Percentiles rank a stretch among this genome's conserved stretches.
Conservation (phyloP, 352 stramenopile genomes). For the Blastocystis sp. region DNA sequence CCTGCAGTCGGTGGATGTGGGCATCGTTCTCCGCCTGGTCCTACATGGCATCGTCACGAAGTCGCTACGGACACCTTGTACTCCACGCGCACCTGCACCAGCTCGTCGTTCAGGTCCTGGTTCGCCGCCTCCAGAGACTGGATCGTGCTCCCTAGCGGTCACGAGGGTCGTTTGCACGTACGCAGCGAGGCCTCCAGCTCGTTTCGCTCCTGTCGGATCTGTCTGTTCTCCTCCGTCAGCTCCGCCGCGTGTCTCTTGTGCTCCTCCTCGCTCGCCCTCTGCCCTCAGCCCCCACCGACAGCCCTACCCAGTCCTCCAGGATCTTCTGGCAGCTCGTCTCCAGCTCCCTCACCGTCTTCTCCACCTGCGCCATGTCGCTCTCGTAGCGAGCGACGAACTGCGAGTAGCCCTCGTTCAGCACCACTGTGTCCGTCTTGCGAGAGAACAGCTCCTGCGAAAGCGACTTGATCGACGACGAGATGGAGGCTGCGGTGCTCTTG, state of each 20-base stretch:
- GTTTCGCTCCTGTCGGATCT: conserved; percentile 1
- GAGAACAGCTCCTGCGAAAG: not conserved
- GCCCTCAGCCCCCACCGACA: not conserved
- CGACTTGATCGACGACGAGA: not conserved
- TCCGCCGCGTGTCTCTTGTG: not conserved
- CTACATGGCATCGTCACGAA: not conserved
- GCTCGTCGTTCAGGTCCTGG: not conserved
- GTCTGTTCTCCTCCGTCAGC: not conserved
- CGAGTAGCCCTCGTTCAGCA: not conserved
- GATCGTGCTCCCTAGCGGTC: not conserved
- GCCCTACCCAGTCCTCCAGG: not conserved
- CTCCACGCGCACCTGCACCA: not conserved
- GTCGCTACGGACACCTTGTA: conserved; percentile 23
- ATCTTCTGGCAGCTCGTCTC: not conserved
- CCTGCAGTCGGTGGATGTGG: not conserved
- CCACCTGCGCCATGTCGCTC: not conserved
- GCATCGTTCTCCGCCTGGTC: conserved; percentile 16
- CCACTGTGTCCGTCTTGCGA: not conserved
- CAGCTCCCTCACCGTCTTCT: not conserved
- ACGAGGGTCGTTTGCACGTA: not conserved
- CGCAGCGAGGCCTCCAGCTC: conserved; percentile 3
- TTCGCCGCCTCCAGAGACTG: conserved; percentile 9
- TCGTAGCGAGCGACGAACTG: conserved; percentile 41
- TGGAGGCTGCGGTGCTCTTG: conserved; percentile 1
- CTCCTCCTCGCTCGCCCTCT: conserved; percentile 28